phyloP scores from a whole-genome alignment of 805 yeast species.

The Candida nitratophila region DNA sequence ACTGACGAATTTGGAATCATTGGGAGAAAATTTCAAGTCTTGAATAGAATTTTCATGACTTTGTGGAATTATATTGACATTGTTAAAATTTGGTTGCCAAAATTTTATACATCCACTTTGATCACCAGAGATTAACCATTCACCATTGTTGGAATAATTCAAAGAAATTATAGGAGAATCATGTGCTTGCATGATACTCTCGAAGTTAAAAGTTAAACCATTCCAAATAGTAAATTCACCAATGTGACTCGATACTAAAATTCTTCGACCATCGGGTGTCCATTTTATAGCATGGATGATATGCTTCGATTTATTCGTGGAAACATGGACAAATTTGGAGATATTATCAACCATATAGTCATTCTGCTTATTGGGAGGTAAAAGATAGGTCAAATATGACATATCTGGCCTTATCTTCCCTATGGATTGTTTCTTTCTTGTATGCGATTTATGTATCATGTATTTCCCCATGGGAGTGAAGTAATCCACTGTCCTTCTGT shows the following conservation, averaged over 20 bases:
- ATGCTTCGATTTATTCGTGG: constrained; percentile 87
- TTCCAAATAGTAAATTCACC: constrained; percentile 98
- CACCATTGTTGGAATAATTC: constrained; percentile 82
- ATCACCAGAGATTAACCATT: constrained; percentile 93
- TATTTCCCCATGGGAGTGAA: constrained; percentile 69
- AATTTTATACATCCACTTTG: constrained; percentile 86
- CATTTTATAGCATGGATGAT: constrained; percentile 85
- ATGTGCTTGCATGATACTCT: constrained; percentile 97
- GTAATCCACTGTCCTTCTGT: constrained; percentile 70
- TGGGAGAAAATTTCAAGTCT: constrained; percentile 84
- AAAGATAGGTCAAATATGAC: constrained; percentile 52
- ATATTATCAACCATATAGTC: constrained; percentile 55
- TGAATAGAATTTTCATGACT: constrained; percentile 80
- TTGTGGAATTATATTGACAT: constrained; percentile 69
- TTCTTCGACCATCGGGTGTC: constrained; percentile 94
- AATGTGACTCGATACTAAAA: constrained; percentile 81
- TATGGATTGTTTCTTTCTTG: constrained; percentile 26
- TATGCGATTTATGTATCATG: constrained; percentile 40
- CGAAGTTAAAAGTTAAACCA: constrained; percentile 91
- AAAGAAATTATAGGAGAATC: constrained; percentile 80
- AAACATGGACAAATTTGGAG: constrained; percentile 81
- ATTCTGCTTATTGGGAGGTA: constrained; percentile 51
- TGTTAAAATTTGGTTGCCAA: constrained; percentile 98
- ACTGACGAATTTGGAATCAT: constrained; percentile 86
- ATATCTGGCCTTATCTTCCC: constrained; percentile 64